A percentile compares a stretch with the other conserved stretches of the same genome.
Evolutionary conservation across 352 stramenopile genomes (phyloP).

Genomic region (Pythium apleroticum): DNA sequence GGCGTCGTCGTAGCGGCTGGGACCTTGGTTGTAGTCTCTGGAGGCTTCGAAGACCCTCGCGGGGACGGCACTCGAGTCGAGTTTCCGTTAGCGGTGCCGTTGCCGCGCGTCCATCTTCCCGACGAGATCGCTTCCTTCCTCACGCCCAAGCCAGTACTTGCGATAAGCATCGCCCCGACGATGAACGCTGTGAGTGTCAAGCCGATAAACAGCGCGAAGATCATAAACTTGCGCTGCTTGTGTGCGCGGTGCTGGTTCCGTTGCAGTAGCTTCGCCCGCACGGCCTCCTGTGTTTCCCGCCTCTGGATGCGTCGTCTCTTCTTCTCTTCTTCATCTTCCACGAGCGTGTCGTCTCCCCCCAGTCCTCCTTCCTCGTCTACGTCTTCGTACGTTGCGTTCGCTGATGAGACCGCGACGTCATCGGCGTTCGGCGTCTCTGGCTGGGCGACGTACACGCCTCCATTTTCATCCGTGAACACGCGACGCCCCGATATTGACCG

Average conservation of each 20-base stretch:
- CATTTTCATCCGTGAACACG: slow-evolving; percentile 23
- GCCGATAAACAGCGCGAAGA: slow-evolving; percentile 58
- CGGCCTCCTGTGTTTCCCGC: slow-evolving; percentile 54
- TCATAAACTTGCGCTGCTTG: slow-evolving; percentile 55
- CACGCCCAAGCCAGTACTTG: slow-evolving; percentile 41
- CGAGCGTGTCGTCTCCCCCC: slow-evolving; percentile 16
- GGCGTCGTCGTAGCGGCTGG: not conserved
- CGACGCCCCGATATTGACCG: slow-evolving; percentile 18
- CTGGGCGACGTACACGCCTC: slow-evolving; percentile 23
- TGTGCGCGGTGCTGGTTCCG: slow-evolving; percentile 54
- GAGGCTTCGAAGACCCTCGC: not conserved
- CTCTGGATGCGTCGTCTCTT: slow-evolving; percentile 48
- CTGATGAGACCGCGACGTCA: not conserved
- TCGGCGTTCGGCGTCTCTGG: slow-evolving; percentile 22
- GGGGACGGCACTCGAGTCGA: not conserved
- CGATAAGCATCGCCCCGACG: slow-evolving; percentile 57
- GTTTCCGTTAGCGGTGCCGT: not conserved
- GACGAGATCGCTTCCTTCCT: slow-evolving; percentile 6
- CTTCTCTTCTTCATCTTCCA: slow-evolving; percentile 45
- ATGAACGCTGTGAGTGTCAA: slow-evolving; percentile 64
- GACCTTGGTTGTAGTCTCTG: not conserved
- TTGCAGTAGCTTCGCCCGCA: slow-evolving; percentile 52
- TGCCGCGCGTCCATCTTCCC: not conserved
- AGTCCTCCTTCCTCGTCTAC: slow-evolving; percentile 6
- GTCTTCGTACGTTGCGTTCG: not conserved